These are phyloP conservation scores for Fusarium sp. DNA, from an alignment of 2,329 filamentous ascomycete species.

Conservation along the genomic window DNA sequence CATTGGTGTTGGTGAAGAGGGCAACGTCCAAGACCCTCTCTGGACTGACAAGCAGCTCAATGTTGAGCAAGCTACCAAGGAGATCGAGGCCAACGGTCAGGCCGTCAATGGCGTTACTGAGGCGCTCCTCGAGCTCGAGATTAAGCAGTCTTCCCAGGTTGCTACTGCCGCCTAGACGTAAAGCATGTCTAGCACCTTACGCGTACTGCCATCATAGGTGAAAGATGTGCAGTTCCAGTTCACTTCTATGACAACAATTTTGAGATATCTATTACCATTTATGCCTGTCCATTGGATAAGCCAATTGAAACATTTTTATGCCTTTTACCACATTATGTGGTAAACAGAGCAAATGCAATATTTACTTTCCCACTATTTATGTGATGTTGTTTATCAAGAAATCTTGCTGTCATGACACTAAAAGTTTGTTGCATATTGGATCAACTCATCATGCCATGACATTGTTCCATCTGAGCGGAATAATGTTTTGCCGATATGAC, in stretches of 20 bases:
- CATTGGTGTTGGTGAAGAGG: constrained; percentile 87
- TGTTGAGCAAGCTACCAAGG: constrained; percentile 72
- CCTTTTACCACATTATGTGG: constrained; percentile 13
- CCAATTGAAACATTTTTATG: constrained; percentile 40
- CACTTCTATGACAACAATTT: constrained; percentile 39
- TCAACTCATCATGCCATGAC: not conserved
- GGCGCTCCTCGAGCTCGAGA: constrained; percentile 68
- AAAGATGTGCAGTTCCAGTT: constrained; percentile 30
- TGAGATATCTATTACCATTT: constrained; percentile 36
- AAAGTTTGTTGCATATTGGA: not conserved
- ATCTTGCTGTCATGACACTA: not conserved
- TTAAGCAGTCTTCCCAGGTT: constrained; percentile 48
- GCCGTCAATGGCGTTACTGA: constrained; percentile 63
- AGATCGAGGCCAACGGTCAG: constrained; percentile 64
- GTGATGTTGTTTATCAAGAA: not conserved
- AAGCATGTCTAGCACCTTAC: not conserved
- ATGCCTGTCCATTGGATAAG: constrained; percentile 23
- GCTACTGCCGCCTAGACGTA: constrained; percentile 45
- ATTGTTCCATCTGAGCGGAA: not conserved
- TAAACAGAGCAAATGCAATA: constrained; percentile 12
- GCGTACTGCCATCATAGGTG: constrained; percentile 7
- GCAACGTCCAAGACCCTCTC: constrained; percentile 74
- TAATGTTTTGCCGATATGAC: constrained; percentile 15
- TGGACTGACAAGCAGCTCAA: constrained; percentile 94
- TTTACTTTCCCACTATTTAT: not conserved